phyloP scores from a whole-genome alignment of 805 yeast species.

The Hemisphaericaspora nanyangensis region DNA sequence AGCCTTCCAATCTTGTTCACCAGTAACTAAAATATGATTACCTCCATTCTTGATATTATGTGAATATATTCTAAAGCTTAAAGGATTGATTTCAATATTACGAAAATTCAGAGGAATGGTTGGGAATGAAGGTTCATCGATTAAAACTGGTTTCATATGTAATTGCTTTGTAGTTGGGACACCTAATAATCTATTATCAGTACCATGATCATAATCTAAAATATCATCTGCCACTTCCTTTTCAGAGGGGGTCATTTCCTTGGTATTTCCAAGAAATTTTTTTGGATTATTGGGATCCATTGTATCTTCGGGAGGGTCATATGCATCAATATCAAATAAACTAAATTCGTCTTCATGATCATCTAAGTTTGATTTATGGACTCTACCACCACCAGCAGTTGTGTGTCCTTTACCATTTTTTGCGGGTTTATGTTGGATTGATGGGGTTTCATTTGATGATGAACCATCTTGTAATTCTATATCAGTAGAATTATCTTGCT shows the following conservation, averaged over 20 bases:
- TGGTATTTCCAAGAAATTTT: conserved; percentile 20
- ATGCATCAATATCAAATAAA: conserved; percentile 1
- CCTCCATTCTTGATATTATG: conserved; percentile 34
- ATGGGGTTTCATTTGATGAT: too few species aligned
- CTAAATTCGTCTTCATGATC: conserved; percentile 2
- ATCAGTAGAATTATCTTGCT: too few species aligned
- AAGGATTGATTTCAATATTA: conserved; percentile 8
- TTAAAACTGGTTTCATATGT: background rate
- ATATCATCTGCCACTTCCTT: conserved; percentile 12
- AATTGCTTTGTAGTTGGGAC: conserved; percentile 4
- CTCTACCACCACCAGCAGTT: conserved; percentile 5
- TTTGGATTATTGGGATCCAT: conserved; percentile 17
- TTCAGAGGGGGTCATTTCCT: conserved; percentile 15
- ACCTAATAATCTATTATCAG: conserved; percentile 5
- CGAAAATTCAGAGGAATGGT: conserved; percentile 12
- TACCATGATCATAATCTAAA: conserved; percentile 13
- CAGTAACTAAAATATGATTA: conserved; percentile 16
- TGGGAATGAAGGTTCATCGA: conserved; percentile 10
- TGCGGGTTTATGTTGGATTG: too few species aligned
- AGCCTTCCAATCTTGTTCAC: conserved; percentile 24
- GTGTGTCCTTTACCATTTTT: too few species aligned
- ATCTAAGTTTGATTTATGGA: too few species aligned
- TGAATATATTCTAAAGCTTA: conserved; percentile 30
- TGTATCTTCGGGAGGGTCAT: conserved; percentile 2
- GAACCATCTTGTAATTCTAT: too few species aligned